Evolutionary conservation across 352 stramenopile genomes (phyloP).

Genomic region (Pythium dissimile): DNA sequence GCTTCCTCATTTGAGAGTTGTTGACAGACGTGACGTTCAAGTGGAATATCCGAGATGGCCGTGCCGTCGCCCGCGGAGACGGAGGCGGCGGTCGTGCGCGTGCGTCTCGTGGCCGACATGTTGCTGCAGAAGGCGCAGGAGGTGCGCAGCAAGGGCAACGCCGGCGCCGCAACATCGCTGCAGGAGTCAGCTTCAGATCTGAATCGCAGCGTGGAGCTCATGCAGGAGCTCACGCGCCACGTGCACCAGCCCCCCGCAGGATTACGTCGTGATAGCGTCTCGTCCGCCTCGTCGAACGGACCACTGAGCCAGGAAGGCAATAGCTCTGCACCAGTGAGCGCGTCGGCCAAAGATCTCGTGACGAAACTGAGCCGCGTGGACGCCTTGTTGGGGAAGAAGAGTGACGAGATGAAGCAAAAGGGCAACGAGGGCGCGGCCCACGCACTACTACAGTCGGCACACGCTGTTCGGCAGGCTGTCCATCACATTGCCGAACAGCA

Average conservation of each 20-base stretch:
- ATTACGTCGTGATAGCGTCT: constrained; percentile 24
- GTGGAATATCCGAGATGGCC: background rate
- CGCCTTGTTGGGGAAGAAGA: constrained; percentile 63
- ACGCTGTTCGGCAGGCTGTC: constrained; percentile 32
- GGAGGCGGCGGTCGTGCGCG: constrained; percentile 53
- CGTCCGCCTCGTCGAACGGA: constrained; percentile 4
- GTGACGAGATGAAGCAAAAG: constrained; percentile 72
- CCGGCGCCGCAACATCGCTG: constrained; percentile 39
- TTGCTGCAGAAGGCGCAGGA: constrained; percentile 65
- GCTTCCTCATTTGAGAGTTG: too few species aligned
- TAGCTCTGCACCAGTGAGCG: background rate
- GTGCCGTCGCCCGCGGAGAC: constrained; percentile 28
- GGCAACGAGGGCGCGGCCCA: constrained; percentile 51
- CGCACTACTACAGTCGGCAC: constrained; percentile 52
- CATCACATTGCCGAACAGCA: constrained; percentile 43
- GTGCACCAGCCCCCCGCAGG: constrained; percentile 18
- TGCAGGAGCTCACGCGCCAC: constrained; percentile 55
- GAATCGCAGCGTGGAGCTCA: constrained; percentile 42
- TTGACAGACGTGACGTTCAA: background rate
- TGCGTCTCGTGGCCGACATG: constrained; percentile 77
- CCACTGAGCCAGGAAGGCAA: background rate
- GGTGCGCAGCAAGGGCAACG: constrained; percentile 58
- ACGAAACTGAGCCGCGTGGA: constrained; percentile 39
- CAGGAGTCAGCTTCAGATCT: constrained; percentile 49
- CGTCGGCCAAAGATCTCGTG: constrained; percentile 32